Base-by-base conservation (phyloP, 768 basidiomycete species). In the Zangia roseola region DNA sequence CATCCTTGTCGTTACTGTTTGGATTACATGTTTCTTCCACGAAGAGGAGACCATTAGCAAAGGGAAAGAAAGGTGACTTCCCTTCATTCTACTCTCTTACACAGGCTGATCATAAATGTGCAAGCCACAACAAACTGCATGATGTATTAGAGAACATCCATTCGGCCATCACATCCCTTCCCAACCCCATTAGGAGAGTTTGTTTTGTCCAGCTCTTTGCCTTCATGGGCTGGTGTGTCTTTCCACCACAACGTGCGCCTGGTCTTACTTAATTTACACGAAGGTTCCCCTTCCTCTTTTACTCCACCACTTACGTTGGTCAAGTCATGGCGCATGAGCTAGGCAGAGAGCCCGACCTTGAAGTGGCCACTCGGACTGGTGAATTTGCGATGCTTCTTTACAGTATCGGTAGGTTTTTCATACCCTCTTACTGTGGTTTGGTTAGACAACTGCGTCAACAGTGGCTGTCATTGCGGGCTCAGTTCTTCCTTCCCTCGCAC, bases 201-300 rank as follows among this genome's bases (percentile, higher is more conserved):
- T 97, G 94, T 65, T 84, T 86, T 60, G 94, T 97, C 4, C 94
- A 97, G 62, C 69, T 97, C 16, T 94, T 91, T 63, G 94, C 94
- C 2, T 97, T 95, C 65, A 95, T 95, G 91, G 93, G 91, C 56
- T 97, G 94, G 91, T 87, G 58, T 24, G 82, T 1, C 12, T 37
- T 38, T 40, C 21, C 37, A 36, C 37, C 39, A 35, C 40, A 20
- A 10, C 24, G 16, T 26, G 40, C 47, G 35, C 34, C 59, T 40
- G n/a, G 43, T 58, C 19, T 44, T 23, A 63, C 20, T 26, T 9
- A 17, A 47, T 13, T 19, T 37, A 20, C 47, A 39, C 19, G 35
- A 37, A 88, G 88, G 91, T 97, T 97, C 62, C 94, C 94, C 1
- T 97, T 94, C 74, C 74, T 97, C 34, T 97, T 97, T 69, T 94